phyloP scores from a whole-genome alignment of 345 rosid species.

The Sonneratia caseolaris region DNA sequence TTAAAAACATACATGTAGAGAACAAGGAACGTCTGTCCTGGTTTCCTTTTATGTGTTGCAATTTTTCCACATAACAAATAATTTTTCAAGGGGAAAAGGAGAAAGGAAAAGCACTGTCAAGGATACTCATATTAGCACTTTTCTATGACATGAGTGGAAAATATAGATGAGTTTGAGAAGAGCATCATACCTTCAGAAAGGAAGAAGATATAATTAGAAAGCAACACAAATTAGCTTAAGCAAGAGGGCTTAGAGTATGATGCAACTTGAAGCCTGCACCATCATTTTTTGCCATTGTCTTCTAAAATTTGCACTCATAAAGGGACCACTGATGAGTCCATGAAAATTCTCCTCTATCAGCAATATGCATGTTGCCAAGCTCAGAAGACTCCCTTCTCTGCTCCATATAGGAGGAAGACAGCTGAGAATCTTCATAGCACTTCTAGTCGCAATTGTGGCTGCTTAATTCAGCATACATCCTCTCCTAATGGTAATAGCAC shows the following conservation, averaged over 20 bases:
- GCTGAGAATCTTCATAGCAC: slow-evolving; percentile 46
- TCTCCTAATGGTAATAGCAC: slow-evolving; percentile 45
- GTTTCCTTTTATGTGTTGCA: no score
- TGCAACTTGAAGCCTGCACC: slow-evolving; percentile 51
- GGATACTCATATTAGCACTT: background rate
- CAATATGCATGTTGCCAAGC: slow-evolving; percentile 53
- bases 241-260: slow-evolving; percentile 40
- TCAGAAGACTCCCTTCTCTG: slow-evolving; percentile 50
- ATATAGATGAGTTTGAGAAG: background rate
- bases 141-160: background rate
- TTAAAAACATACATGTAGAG: no score
- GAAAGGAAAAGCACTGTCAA: no score
- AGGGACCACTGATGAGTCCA: slow-evolving; percentile 75
- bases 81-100: no score
- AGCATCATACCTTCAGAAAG: background rate
- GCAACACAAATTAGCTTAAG: slow-evolving; percentile 55
- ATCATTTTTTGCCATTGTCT: slow-evolving; percentile 60
- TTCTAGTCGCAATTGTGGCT: slow-evolving; percentile 48
- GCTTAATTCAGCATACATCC: slow-evolving; percentile 92
- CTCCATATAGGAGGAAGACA: slow-evolving; percentile 44
- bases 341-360: slow-evolving; percentile 64
- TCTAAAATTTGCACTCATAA: slow-evolving; percentile 40
- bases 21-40: no score
- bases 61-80: no score
- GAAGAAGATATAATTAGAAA: background rate